Evolutionary conservation across 2,329 filamentous ascomycete genomes (phyloP).

Genomic region (Delphinella strobiligena): DNA sequence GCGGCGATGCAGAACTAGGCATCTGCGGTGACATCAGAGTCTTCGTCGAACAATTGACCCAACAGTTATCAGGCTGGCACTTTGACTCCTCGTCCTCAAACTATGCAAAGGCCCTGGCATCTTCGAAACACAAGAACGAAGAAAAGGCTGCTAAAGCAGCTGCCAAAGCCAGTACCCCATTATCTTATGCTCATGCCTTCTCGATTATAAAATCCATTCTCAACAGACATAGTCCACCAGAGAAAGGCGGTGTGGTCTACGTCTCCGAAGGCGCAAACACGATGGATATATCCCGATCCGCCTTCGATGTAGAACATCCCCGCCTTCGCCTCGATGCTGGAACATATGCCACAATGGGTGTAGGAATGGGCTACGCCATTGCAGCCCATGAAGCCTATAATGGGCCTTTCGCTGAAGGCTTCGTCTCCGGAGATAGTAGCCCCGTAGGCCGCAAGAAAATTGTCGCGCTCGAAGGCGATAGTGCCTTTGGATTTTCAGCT

Average conservation of each 20-base stretch:
- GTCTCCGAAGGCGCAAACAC: slow-evolving; percentile 48
- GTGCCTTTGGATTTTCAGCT: slow-evolving; percentile 43
- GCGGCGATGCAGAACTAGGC: slow-evolving; percentile 33
- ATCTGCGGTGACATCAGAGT: slow-evolving; percentile 41
- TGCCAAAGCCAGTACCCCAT: slow-evolving; percentile 26
- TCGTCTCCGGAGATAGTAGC: no score
- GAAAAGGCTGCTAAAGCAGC: slow-evolving; percentile 32
- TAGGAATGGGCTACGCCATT: slow-evolving; percentile 45
- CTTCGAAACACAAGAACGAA: slow-evolving; percentile 35
- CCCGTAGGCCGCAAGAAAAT: slow-evolving; percentile 34
- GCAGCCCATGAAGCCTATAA: slow-evolving; percentile 47
- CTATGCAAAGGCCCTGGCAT: slow-evolving; percentile 23
- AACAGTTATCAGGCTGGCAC: slow-evolving; percentile 31
- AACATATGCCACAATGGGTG: slow-evolving; percentile 48
- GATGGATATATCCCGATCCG: slow-evolving; percentile 47
- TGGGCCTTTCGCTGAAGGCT: slow-evolving; percentile 24
- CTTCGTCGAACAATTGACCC: slow-evolving; percentile 34
- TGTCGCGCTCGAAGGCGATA: slow-evolving; percentile 45
- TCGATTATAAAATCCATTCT: slow-evolving; percentile 40
- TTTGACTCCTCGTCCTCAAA: slow-evolving; percentile 25
- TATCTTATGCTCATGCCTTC: slow-evolving; percentile 41
- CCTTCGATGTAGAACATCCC: slow-evolving; percentile 42
- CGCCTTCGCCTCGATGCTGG: slow-evolving; percentile 46
- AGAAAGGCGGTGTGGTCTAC: slow-evolving; percentile 40
- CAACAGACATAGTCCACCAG: slow-evolving; percentile 32